phyloP scores from a whole-genome alignment of 345 rosid species.

The Tarenaya hassleriana region DNA sequence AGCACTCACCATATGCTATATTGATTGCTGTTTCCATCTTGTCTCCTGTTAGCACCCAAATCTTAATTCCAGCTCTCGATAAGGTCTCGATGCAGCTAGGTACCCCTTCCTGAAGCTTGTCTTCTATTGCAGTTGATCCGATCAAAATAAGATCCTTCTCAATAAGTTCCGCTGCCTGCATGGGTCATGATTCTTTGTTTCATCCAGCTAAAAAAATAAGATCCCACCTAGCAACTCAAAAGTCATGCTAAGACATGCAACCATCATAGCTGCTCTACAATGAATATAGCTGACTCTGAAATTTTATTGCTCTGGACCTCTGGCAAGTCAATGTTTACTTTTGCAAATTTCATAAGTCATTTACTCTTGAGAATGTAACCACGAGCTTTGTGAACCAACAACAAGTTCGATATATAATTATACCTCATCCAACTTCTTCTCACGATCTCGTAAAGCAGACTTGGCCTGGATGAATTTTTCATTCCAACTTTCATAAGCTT shows the following conservation, averaged over 20 bases:
- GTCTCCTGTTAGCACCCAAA: slow-evolving; percentile 97
- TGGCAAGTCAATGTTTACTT: not conserved
- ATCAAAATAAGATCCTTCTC: slow-evolving; percentile 83
- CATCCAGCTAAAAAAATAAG: slow-evolving; percentile 2
- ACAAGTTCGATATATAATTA: not conserved
- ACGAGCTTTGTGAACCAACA: slow-evolving; percentile 3
- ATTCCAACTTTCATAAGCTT: slow-evolving; percentile 85
- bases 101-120: slow-evolving; percentile 99
- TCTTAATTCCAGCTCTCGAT: slow-evolving; percentile 93
- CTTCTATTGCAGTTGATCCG: slow-evolving; percentile 95
- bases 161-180: slow-evolving; percentile 86
- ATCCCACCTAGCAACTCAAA: slow-evolving; percentile 7
- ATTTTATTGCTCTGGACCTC: slow-evolving; percentile 1
- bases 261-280: not conserved
- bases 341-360: not conserved
- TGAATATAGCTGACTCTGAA: slow-evolving; percentile 2
- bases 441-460: slow-evolving; percentile 89
- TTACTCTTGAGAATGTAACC: not conserved
- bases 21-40: slow-evolving; percentile 97
- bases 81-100: slow-evolving; percentile 93
- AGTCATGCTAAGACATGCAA: not conserved
- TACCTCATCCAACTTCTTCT: slow-evolving; percentile 96
- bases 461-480: slow-evolving; percentile 96
- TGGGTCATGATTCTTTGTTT: slow-evolving; percentile 7
- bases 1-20: slow-evolving; percentile 79